phyloP scores from a whole-genome alignment of 805 yeast genomes.

The Peterozyma xylosa region DNA sequence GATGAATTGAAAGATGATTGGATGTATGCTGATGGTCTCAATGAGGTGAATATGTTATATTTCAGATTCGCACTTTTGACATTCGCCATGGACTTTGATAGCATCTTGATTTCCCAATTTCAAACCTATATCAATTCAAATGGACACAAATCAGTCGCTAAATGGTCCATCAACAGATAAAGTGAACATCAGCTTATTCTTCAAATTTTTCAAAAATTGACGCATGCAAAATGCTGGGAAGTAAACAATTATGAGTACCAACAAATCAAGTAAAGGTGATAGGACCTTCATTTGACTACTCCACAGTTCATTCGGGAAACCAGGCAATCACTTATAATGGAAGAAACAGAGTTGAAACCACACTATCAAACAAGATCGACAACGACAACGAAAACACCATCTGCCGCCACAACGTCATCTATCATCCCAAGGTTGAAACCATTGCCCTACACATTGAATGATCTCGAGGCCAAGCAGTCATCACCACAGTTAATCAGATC shows the following conservation, averaged over 20 bases:
- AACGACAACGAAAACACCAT: not conserved
- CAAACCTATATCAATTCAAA: no score
- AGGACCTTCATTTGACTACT: no score
- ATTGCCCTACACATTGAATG: constrained; percentile 22
- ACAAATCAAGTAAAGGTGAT: no score
- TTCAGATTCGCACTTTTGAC: constrained; percentile 6
- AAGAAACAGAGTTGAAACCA: not conserved
- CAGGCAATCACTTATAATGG: not conserved
- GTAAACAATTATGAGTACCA: no score
- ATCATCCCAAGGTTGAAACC: constrained; percentile 25
- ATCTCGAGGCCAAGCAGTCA: constrained; percentile 14
- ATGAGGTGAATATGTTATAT: constrained; percentile 34
- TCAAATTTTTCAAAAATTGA: no score
- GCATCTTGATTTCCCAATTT: no score
- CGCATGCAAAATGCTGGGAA: no score
- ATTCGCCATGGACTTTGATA: not conserved
- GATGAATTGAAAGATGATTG: no score
- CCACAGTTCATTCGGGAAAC: not conserved
- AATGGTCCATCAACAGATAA: no score
- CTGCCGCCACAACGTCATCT: constrained; percentile 7
- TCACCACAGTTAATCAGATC: constrained; percentile 10
- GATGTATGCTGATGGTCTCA: constrained; percentile 15
- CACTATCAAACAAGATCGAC: constrained; percentile 10
- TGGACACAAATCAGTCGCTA: no score
- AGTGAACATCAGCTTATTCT: no score